Evolutionary conservation across 2,329 filamentous ascomycete species (phyloP).

Genomic region (Thelonectria discophora): DNA sequence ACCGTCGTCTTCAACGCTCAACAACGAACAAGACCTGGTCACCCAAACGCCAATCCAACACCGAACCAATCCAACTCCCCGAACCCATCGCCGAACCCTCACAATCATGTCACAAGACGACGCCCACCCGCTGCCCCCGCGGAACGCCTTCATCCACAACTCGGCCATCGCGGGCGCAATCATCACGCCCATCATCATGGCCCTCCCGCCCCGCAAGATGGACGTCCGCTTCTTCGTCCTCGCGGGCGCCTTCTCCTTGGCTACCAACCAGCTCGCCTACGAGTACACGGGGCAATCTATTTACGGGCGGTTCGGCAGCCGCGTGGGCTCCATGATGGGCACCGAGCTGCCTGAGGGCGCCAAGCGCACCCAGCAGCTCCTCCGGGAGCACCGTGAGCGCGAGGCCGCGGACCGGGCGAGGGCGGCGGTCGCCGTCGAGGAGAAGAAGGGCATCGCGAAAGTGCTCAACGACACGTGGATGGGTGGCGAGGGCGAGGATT

Average conservation of each 20-base stretch:
- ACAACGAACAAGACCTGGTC: slow-evolving; percentile 8
- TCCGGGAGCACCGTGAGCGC: slow-evolving; percentile 57
- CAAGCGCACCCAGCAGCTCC: slow-evolving; percentile 55
- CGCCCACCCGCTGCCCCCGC: slow-evolving; percentile 44
- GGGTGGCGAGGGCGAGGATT: slow-evolving; percentile 64
- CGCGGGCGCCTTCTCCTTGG: slow-evolving; percentile 59
- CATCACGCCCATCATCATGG: slow-evolving; percentile 57
- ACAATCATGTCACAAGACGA: slow-evolving; percentile 43
- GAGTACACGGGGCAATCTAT: slow-evolving; percentile 66
- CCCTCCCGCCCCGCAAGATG: slow-evolving; percentile 61
- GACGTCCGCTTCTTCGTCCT: slow-evolving; percentile 62
- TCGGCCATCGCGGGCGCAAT: slow-evolving; percentile 58
- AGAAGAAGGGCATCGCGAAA: slow-evolving; percentile 46
- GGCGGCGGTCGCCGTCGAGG: slow-evolving; percentile 34
- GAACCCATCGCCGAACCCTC: neutral
- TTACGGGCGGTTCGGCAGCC: slow-evolving; percentile 55
- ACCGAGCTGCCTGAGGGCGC: slow-evolving; percentile 67
- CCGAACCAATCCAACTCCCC: slow-evolving; percentile 6
- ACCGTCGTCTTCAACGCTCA: slow-evolving; percentile 1
- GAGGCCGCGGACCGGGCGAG: slow-evolving; percentile 45
- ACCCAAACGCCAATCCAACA: neutral
- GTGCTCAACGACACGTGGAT: slow-evolving; percentile 64
- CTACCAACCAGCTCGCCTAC: slow-evolving; percentile 63
- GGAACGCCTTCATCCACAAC: slow-evolving; percentile 55
- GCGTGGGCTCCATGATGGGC: slow-evolving; percentile 56